Evolutionary conservation across 805 yeast species (phyloP).

Genomic region (Candida multigemmis): DNA sequence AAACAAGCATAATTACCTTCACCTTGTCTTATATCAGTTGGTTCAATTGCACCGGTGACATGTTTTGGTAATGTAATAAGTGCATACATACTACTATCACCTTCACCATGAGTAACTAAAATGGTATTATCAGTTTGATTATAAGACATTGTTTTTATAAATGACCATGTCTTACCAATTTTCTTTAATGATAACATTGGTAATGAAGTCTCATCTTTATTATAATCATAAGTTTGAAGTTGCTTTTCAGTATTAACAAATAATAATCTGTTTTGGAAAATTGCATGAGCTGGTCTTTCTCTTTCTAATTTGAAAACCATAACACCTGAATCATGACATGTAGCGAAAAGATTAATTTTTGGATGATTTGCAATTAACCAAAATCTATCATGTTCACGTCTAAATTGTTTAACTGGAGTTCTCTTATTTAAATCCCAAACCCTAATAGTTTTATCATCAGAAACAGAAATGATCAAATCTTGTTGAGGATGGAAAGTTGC

Average conservation of each 20-base stretch:
- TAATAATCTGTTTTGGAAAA: slow-evolving; percentile 63
- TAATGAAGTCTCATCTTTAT: slow-evolving; percentile 51
- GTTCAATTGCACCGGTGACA: slow-evolving; percentile 89
- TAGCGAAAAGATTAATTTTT: slow-evolving; percentile 82
- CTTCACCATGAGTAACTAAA: slow-evolving; percentile 71
- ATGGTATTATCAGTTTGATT: slow-evolving; percentile 89
- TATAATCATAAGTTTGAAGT: slow-evolving; percentile 70
- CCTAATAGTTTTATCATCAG: slow-evolving; percentile 93
- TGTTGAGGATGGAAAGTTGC: slow-evolving; percentile 90
- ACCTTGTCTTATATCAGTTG: slow-evolving; percentile 71
- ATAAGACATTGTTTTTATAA: slow-evolving; percentile 76
- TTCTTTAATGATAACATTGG: slow-evolving; percentile 81
- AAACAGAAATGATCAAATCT: slow-evolving; percentile 84
- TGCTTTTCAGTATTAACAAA: slow-evolving; percentile 81
- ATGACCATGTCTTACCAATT: slow-evolving; percentile 79
- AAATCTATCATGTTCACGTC: slow-evolving; percentile 89
- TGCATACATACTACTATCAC: slow-evolving; percentile 59
- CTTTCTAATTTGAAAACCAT: slow-evolving; percentile 97
- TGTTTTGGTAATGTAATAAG: slow-evolving; percentile 75
- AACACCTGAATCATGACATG: slow-evolving; percentile 95
- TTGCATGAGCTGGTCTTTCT: slow-evolving; percentile 87
- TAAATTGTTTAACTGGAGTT: slow-evolving; percentile 86
- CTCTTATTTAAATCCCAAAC: slow-evolving; percentile 96
- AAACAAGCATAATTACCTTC: slow-evolving; percentile 80
- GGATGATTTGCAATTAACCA: slow-evolving; percentile 93